Conservation (phyloP, 371 early-diverging fungal species). For the Lichtheimia hyalospora region DNA sequence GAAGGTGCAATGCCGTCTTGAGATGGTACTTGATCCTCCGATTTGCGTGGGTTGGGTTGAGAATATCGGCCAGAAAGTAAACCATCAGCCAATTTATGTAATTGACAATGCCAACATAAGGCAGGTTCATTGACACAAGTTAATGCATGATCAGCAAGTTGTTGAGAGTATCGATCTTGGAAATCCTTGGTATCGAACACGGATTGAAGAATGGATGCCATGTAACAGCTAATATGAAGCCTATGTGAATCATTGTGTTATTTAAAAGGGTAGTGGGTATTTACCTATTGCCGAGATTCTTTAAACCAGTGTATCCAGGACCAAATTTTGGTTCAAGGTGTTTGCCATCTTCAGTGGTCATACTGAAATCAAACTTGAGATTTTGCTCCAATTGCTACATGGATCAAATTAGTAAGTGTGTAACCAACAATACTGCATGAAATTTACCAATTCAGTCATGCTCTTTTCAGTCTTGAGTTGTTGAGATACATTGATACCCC, state of each 20-base stretch:
- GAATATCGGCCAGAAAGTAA: conserved; percentile 88
- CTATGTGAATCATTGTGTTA: background rate
- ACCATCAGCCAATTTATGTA: conserved; percentile 89
- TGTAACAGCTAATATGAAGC: conserved; percentile 77
- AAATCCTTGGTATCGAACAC: conserved; percentile 77
- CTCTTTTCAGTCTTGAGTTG: conserved; percentile 92
- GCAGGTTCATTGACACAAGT: conserved; percentile 67
- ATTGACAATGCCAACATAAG: conserved; percentile 85
- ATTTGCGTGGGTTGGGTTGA: conserved; percentile 26
- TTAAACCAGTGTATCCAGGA: conserved; percentile 90
- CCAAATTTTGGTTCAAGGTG: conserved; percentile 82
- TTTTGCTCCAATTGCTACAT: conserved; percentile 90
- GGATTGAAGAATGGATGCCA: conserved; percentile 91
- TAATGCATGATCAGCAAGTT: conserved; percentile 65
- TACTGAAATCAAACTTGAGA: conserved; percentile 94
- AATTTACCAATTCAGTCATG: conserved; percentile 81
- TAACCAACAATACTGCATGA: background rate
- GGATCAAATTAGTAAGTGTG: background rate
- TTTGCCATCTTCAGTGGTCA: conserved; percentile 95
- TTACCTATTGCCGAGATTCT: conserved; percentile 93
- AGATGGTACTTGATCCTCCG: conserved; percentile 47
- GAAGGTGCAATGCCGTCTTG: conserved; percentile 78
- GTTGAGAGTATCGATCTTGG: conserved; percentile 55
- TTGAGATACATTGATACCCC: conserved; percentile 85
- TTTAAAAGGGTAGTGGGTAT: background rate